A percentile compares a stretch with the other conserved stretches of the same genome.
Conservation (phyloP, 768 basidiomycete genomes). For the Phylloporus sp. region DNA sequence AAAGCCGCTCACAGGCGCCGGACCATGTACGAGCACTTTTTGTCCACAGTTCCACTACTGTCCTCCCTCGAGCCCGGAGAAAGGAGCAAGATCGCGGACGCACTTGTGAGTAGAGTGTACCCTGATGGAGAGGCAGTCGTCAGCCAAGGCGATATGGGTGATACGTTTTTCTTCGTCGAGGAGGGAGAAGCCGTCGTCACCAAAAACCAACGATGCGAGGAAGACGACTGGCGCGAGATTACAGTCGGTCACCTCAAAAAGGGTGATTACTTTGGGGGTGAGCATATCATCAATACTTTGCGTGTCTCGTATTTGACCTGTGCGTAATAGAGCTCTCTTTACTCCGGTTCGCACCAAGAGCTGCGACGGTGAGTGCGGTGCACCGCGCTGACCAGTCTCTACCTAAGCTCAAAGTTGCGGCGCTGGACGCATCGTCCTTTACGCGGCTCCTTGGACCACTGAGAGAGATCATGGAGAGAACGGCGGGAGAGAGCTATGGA, state of each 20-base stretch:
- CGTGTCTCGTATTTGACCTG: background rate
- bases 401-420: constrained; percentile 85
- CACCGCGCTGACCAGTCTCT: constrained; percentile 37
- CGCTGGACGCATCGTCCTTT: constrained; percentile 88
- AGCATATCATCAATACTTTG: constrained; percentile 20
- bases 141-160: constrained; percentile 89
- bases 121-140: constrained; percentile 85
- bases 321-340: constrained; percentile 74
- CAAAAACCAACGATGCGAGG: constrained; percentile 59
- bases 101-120: constrained; percentile 78
- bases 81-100: constrained; percentile 96
- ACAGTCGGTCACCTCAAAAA: constrained; percentile 73
- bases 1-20: constrained; percentile 87
- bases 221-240: constrained; percentile 57
- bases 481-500: constrained; percentile 73
- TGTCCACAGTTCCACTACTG: constrained; percentile 84
- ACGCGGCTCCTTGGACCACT: constrained; percentile 90
- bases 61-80: constrained; percentile 82
- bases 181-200: constrained; percentile 87
- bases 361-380: constrained; percentile 91
- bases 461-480: constrained; percentile 88
- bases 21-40: constrained; percentile 95
- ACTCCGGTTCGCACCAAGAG: constrained; percentile 82
- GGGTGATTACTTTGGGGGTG: constrained; percentile 98
- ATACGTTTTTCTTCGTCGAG: constrained; percentile 97